These are phyloP conservation scores for Panellus pusillus DNA, from an alignment of 768 basidiomycete genomes.

Conservation along the genomic window DNA sequence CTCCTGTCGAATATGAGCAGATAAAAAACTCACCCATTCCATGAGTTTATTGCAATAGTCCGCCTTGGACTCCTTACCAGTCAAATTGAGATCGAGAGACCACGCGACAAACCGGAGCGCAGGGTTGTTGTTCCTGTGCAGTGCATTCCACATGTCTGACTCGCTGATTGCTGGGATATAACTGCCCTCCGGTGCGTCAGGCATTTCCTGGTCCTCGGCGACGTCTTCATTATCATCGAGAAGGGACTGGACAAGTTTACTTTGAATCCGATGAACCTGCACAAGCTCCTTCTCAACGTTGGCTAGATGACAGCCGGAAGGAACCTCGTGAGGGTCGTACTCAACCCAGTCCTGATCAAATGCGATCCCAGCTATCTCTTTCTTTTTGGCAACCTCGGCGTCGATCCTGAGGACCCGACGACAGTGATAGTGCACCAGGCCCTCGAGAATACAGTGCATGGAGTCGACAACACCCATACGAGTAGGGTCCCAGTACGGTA, in stretches of 20 bases:
- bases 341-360: slow-evolving; percentile 16
- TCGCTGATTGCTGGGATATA: slow-evolving; percentile 7
- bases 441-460: slow-evolving; percentile 32
- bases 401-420: slow-evolving; percentile 21
- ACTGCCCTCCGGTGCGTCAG: slow-evolving; percentile 9
- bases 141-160: background rate
- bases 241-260: slow-evolving; percentile 12
- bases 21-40: slow-evolving; percentile 15
- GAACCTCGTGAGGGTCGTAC: slow-evolving; percentile 12
- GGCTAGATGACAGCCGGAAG: slow-evolving; percentile 3
- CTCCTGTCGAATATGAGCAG: background rate
- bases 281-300: slow-evolving; percentile 6
- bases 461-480: slow-evolving; percentile 28
- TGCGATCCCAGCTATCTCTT: slow-evolving; percentile 4
- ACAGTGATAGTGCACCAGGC: slow-evolving; percentile 22
- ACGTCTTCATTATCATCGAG: background rate
- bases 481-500: slow-evolving; percentile 32
- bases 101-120: slow-evolving; percentile 14
- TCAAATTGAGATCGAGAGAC: slow-evolving; percentile 4
- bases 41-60: slow-evolving; percentile 13
- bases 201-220: slow-evolving; percentile 11
- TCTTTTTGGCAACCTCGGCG: slow-evolving; percentile 13
- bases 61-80: slow-evolving; percentile 3
- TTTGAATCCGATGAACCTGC: slow-evolving; percentile 3
- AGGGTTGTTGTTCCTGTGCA: slow-evolving; percentile 1